phyloP scores from a whole-genome alignment of 768 basidiomycete genomes.

The Xerocomellus amylosporus region DNA sequence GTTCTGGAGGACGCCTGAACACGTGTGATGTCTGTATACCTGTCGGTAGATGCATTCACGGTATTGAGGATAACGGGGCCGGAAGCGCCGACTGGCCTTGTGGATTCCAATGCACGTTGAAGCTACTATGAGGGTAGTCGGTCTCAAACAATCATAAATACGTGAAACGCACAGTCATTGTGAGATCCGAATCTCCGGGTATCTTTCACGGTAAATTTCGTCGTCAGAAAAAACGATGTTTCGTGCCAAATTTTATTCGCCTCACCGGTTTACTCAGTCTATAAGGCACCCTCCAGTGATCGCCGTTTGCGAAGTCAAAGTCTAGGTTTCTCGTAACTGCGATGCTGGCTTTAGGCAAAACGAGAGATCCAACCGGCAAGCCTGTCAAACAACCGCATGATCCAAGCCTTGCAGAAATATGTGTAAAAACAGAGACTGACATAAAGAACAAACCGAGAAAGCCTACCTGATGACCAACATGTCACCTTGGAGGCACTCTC shows the following conservation, averaged over 20 bases:
- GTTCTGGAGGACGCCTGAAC: not conserved
- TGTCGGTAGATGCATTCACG: constrained; percentile 81
- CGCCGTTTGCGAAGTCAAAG: constrained; percentile 60
- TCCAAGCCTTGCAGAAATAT: constrained; percentile 53
- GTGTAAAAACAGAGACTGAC: not conserved
- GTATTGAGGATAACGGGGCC: constrained; percentile 39
- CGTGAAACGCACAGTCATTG: constrained; percentile 42
- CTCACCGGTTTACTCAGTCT: constrained; percentile 63
- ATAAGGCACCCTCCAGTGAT: constrained; percentile 47
- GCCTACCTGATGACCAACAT: constrained; percentile 50
- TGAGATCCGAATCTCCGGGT: constrained; percentile 54
- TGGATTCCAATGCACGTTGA: constrained; percentile 40
- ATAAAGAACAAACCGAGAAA: not conserved
- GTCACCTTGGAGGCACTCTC: constrained; percentile 68
- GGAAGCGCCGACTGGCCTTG: constrained; percentile 40
- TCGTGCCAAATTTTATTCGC: not conserved
- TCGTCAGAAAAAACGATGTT: constrained; percentile 1
- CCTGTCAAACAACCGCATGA: constrained; percentile 74
- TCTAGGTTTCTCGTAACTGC: constrained; percentile 73
- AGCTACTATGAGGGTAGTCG: constrained; percentile 38
- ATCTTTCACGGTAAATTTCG: constrained; percentile 38
- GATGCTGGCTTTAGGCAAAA: constrained; percentile 67
- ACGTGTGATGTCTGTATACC: constrained; percentile 38
- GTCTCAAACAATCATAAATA: not conserved
- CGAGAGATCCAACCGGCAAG: constrained; percentile 72